Evolutionary conservation across 1,139 yeast genomes (phyloP), one percentile per base, ranked within the genome.

Genomic region (Debaryomycetaceae sp.): DNA sequence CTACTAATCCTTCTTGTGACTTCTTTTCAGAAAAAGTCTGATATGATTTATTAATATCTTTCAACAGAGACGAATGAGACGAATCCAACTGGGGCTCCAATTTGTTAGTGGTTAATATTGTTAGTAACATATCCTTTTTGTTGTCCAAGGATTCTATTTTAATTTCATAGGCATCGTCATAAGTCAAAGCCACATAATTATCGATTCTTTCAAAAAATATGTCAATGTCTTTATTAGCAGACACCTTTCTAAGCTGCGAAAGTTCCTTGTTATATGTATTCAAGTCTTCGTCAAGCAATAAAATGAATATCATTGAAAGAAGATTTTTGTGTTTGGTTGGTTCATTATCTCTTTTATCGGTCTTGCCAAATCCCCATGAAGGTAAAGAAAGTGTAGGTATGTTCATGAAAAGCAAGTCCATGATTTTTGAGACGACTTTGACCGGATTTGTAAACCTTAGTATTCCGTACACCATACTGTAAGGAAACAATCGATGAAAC

Each of bases 381-480:
- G 63, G 57, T 5, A 56, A 39, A 3, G 55, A 44, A 29, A 61
- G 49, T 5, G 56, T 54, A 0, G 77, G 83, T 28, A 95, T 82
- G 51, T 84, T 88, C 16, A 89, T 86, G 61, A 91, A 76, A 46
- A 91, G 78, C 42, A 91, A 58, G 53, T 88, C 96, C 26, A 89
- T 73, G 52, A 89, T 65, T 18, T 85, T 80, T 42, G 89, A 84
- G 65, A 87, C 79, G 31, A 91, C 81, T 37, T 85, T 79, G 62
- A 88, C 79, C 3, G 98, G 98, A 55, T 91, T 91, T 1, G 97
- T 87, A 48, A 83, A 81, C 51, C 80, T 74, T 49, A 91, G 62
- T 26, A 91, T 83, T 14, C 87, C 87, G 38, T 83, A 81, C 59
- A 89, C 77, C 35, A 89, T 56, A 1, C 75, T 67, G 56, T 89